These are phyloP conservation scores for Thermothelomyces thermophilus DNA, from an alignment of 2,329 filamentous ascomycete species.

Conservation along the genomic window DNA sequence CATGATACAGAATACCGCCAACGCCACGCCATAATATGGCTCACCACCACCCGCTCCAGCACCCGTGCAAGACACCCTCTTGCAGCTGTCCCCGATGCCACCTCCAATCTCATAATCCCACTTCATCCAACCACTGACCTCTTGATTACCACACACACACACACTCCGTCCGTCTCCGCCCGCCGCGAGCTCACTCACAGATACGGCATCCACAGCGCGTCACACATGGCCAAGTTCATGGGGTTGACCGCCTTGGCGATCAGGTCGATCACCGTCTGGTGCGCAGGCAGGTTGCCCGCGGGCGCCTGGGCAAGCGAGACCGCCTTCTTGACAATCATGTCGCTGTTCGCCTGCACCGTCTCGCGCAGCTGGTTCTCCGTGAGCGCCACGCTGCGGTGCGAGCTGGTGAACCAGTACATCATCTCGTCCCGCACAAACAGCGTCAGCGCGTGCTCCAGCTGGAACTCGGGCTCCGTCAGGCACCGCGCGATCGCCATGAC, in stretches of 20 bases:
- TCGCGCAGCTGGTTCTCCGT: slow-evolving; percentile 62
- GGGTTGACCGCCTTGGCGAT: slow-evolving; percentile 92
- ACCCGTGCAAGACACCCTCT: too few relatives aligned
- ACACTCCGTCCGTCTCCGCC: neutral
- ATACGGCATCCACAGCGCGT: slow-evolving; percentile 97
- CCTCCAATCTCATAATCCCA: too few relatives aligned
- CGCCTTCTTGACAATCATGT: slow-evolving; percentile 86
- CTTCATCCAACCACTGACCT: too few relatives aligned
- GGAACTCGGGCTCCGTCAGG: slow-evolving; percentile 78
- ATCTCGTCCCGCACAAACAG: slow-evolving; percentile 97
- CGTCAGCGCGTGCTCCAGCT: slow-evolving; percentile 90
- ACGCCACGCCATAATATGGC: too few relatives aligned
- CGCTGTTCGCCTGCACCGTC: slow-evolving; percentile 62
- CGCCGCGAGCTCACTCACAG: too few relatives aligned
- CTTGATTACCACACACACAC: too few relatives aligned
- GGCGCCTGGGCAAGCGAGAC: slow-evolving; percentile 74
- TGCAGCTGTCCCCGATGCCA: too few relatives aligned
- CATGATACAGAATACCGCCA: too few relatives aligned
- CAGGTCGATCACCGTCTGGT: slow-evolving; percentile 93
- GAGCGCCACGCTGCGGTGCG: slow-evolving; percentile 55
- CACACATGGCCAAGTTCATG: slow-evolving; percentile 77
- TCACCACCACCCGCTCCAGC: too few relatives aligned
- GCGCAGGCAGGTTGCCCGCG: slow-evolving; percentile 77
- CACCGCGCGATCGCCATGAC: slow-evolving; percentile 96
- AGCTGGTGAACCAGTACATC: slow-evolving; percentile 89